Base-by-base conservation (phyloP, 192 early-diverging fungal species). In the Linnemannia schmuckeri region DNA sequence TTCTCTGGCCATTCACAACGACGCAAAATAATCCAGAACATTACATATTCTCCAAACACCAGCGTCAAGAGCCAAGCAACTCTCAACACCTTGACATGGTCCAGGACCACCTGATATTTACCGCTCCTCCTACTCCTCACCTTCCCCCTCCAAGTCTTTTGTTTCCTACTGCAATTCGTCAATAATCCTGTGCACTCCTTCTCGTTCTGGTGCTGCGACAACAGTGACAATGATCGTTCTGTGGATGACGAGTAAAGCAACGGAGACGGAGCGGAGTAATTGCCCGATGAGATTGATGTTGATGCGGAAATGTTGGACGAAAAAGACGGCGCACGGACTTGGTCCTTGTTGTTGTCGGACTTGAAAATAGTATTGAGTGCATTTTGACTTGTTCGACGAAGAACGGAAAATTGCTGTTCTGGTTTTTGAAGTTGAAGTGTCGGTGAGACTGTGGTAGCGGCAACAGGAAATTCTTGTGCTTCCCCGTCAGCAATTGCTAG, bases 1-100 rank as follows among this genome's bases (percentile, higher is more conserved):
- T 71, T 78, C 47, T 71, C 47, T 24, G 68, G 77, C 77, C 77
- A 78, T 13, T 33, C 20, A 47, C 77, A 78, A 7, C 77, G 77
- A 71, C 35, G 69, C 30, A 78, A 13, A 49, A 78, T 41, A 20
- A 47, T 35, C 77, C 77, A 78, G 63, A 46, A 78, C 17, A 42
- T 6, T 5, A 15, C 47, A 71, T 49, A 22, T 33, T 78, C 77
- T 24, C 77, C 77, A 8, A 68, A 38, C n/a, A 78, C 30, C 3
- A 78, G 35, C 6, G 37, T 37, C 63, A 70, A 18, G 44, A 30
- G 52, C 77, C 77, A 78, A 17, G 66, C 37, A 22, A 77, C 38
- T n/a, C 75, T 54, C 35, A 61, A 40, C 40, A 72, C 8, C 38
- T 40, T 35, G 41, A 77, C 38, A 18, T 77, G 75, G 12, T 38